A percentile compares a stretch with the other conserved stretches of the same genome.
These are phyloP conservation scores for Ophiocordyceps camponoti-saundersi DNA, from an alignment of 2,329 filamentous ascomycete species.

Conservation along the genomic window DNA sequence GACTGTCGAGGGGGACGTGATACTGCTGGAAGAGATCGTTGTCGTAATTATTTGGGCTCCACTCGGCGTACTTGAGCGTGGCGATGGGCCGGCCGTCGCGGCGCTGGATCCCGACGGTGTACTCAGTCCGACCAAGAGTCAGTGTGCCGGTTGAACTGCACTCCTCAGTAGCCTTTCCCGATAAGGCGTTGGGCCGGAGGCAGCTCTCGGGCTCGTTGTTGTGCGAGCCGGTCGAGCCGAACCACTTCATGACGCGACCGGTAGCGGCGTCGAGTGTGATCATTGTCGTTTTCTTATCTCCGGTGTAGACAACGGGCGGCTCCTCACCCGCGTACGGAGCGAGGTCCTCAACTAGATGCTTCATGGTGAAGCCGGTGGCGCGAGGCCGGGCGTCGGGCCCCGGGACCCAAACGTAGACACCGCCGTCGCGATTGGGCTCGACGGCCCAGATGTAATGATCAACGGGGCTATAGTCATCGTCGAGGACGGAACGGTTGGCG, in stretches of 20 bases:
- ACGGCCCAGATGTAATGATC: conserved; percentile 92
- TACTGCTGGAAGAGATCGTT: conserved; percentile 77
- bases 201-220: conserved; percentile 61
- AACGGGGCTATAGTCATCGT: conserved; percentile 44
- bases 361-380: conserved; percentile 58
- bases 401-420: conserved; percentile 72
- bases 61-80: conserved; percentile 84
- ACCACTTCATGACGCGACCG: conserved; percentile 68
- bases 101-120: conserved; percentile 72
- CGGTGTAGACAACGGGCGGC: conserved; percentile 72
- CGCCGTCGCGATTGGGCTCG: conserved; percentile 75
- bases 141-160: conserved; percentile 69
- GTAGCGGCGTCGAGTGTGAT: conserved; percentile 79
- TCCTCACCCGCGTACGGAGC: conserved; percentile 61
- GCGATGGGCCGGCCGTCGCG: conserved; percentile 61
- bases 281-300: conserved; percentile 77
- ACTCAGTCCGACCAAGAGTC: conserved; percentile 74
- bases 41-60: conserved; percentile 85
- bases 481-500: conserved; percentile 44
- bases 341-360: conserved; percentile 70
- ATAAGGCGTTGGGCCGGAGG: conserved; percentile 47
- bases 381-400: conserved; percentile 39
- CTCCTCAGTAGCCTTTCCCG: conserved; percentile 52
- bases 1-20: conserved; percentile 60
- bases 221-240: conserved; percentile 55